Evolutionary conservation across 352 stramenopile genomes (phyloP).

Genomic region (Phytophthora boehmeriae): DNA sequence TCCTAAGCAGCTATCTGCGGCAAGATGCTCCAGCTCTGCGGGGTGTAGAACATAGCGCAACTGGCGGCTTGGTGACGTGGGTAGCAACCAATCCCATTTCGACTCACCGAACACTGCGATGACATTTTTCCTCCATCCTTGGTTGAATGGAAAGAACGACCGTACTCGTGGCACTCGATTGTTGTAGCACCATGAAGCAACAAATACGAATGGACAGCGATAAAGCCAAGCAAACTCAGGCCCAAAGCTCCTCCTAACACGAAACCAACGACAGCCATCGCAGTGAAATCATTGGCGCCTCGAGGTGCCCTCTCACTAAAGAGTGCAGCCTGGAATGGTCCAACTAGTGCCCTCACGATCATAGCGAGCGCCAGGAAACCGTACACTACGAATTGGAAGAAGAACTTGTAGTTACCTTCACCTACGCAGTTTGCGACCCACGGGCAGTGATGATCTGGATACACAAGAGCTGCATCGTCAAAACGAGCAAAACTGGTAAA

Average conservation of each 20-base stretch:
- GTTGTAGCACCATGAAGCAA: constrained; percentile 72
- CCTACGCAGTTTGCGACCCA: constrained; percentile 93
- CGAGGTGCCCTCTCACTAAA: constrained; percentile 26
- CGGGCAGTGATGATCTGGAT: constrained; percentile 97
- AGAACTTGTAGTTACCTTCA: constrained; percentile 88
- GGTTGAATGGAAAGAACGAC: constrained; percentile 69
- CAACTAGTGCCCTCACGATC: constrained; percentile 60
- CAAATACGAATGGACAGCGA: constrained; percentile 75
- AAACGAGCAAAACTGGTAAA: neutral
- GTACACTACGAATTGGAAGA: constrained; percentile 87
- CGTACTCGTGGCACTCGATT: constrained; percentile 82
- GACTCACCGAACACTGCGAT: constrained; percentile 58
- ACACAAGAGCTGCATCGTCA: neutral
- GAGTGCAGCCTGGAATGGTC: constrained; percentile 46
- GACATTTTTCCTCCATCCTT: constrained; percentile 66
- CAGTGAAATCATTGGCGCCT: constrained; percentile 34
- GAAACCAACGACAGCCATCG: constrained; percentile 67
- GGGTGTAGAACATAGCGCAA: constrained; percentile 40
- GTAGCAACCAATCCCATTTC: constrained; percentile 62
- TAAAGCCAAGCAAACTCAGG: constrained; percentile 75
- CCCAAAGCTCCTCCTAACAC: constrained; percentile 72
- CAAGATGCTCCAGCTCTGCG: constrained; percentile 55
- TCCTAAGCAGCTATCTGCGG: constrained; percentile 48
- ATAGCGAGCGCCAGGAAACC: constrained; percentile 68
- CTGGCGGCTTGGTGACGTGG: constrained; percentile 29